Evolutionary conservation across 306 rosid species (phyloP), one percentile per base, ranked within the genome.

Genomic region (Lathyrus aphaca): DNA sequence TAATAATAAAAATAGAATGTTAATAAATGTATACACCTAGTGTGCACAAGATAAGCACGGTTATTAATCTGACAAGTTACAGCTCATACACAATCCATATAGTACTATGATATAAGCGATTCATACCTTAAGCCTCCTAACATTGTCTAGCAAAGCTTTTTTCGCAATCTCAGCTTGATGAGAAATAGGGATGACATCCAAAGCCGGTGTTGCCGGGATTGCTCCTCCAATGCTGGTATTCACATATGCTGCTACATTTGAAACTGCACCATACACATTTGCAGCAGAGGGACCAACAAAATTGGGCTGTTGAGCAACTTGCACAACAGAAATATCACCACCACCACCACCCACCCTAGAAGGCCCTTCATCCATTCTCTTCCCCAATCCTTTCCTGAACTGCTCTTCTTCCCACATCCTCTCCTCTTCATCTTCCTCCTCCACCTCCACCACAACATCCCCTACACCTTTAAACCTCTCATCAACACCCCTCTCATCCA

Each of bases 401-500:
- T 94, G 98, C 77, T 88, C 98, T 37, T 88, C 95, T 74, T 94
- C 98, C 98, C 98, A 94, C 81, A 88, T 71, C 57, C 82, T 88
- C 80, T 93, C 93, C 77, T 90, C 98, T 49, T 94, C 98, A 0
- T 89, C 97, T 4, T 90, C 89, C 1, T 66, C 79, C 1, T 66
- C 79, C 1, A 63, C 79, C 18, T 76, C 85, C 0, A 35, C 29
- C 44, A 25, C 29, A 60, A 12, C 64, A 7, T 55, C 74, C 5
- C 19, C 70, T 19, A 32, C 58, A 25, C 63, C 82, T 59, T 76
- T 82, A 39, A 83, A 69, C 60, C 79, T 84, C 48, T 48, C 79
- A 53, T 74, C 86, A 76, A 62, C 68, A 10, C 40, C 66, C 38
- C 83, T 79, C 69, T 82, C 98, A 21, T 85, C 96, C 64, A 82